Percentiles rank a stretch among this genome's conserved stretches.
phyloP scores from a whole-genome alignment of 169 alveolate species.

The Miamiensis avidus region DNA sequence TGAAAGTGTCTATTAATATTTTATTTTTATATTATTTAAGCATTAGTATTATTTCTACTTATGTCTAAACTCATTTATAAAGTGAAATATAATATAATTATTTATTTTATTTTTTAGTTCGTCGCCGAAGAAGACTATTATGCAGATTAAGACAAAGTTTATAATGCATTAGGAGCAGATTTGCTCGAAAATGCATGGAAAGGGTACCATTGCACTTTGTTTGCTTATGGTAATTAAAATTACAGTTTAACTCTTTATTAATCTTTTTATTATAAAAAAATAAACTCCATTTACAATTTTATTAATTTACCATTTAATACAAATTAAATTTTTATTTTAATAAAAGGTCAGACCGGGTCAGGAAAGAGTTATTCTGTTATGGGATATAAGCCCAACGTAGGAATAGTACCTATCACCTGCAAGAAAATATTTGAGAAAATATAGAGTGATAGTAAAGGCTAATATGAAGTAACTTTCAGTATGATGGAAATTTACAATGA shows the following conservation, averaged over 20 bases:
- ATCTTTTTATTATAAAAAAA: too few relatives aligned
- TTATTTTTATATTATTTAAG: too few relatives aligned
- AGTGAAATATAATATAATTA: too few relatives aligned
- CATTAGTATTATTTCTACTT: too few relatives aligned
- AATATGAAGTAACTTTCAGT: constrained; percentile 34
- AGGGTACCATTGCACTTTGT: constrained; percentile 93
- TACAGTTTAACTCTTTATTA: background rate
- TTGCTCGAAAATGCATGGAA: constrained; percentile 93
- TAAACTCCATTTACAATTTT: background rate
- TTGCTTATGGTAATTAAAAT: constrained; percentile 84
- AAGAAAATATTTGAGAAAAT: constrained; percentile 89
- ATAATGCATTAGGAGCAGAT: constrained; percentile 81
- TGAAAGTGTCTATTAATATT: too few relatives aligned
- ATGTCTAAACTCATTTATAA: too few relatives aligned
- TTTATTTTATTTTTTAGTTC: constrained; percentile 10
- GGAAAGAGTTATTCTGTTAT: constrained; percentile 95
- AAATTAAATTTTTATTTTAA: too few relatives aligned
- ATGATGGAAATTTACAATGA: constrained; percentile 95
- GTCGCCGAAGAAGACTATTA: constrained; percentile 58
- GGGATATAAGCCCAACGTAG: constrained; percentile 94
- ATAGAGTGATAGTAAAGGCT: constrained; percentile 45
- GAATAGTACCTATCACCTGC: constrained; percentile 93
- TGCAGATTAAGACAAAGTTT: constrained; percentile 86
- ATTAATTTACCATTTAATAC: background rate
- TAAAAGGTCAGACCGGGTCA: constrained; percentile 74